A percentile compares a stretch with the other conserved stretches of the same genome.
phyloP scores from a whole-genome alignment of 2,329 filamentous ascomycete genomes.

The Neonectria coccinea region DNA sequence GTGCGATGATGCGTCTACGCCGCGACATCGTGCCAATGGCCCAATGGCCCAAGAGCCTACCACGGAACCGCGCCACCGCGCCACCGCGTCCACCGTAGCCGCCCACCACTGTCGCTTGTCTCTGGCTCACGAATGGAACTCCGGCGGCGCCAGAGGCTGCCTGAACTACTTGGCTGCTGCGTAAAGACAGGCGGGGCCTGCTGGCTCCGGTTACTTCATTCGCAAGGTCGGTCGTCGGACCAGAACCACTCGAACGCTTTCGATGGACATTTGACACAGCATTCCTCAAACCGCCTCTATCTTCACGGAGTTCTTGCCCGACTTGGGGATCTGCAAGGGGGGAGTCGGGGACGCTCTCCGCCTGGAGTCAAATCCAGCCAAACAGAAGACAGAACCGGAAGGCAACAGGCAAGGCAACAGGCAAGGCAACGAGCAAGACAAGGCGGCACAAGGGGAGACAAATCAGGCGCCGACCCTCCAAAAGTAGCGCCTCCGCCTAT shows the following conservation, averaged over 20 bases:
- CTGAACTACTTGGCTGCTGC: background rate
- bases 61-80: slow-evolving; percentile 35
- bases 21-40: slow-evolving; percentile 3
- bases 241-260: slow-evolving; percentile 1
- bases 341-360: slow-evolving; percentile 9
- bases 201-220: slow-evolving; percentile 1
- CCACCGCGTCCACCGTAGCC: slow-evolving; percentile 39
- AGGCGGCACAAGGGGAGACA: slow-evolving; percentile 18
- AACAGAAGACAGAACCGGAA: slow-evolving; percentile 2
- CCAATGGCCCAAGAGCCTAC: background rate
- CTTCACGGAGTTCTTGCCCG: slow-evolving; percentile 8
- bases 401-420: background rate
- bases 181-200: background rate
- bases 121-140: slow-evolving; percentile 12
- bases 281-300: slow-evolving; percentile 11
- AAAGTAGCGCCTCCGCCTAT: slow-evolving; percentile 9
- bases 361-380: slow-evolving; percentile 17
- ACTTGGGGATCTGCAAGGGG: slow-evolving; percentile 10
- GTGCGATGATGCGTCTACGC: slow-evolving; percentile 35
- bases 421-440: slow-evolving; percentile 1
- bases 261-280: slow-evolving; percentile 1
- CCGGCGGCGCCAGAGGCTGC: slow-evolving; percentile 18
- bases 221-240: slow-evolving; percentile 12
- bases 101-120: slow-evolving; percentile 18
- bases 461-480: slow-evolving; percentile 17